Evolutionary conservation across 768 basidiomycete species (phyloP), one percentile per base, ranked within the genome.

Genomic region (Termitomyces sp.): DNA sequence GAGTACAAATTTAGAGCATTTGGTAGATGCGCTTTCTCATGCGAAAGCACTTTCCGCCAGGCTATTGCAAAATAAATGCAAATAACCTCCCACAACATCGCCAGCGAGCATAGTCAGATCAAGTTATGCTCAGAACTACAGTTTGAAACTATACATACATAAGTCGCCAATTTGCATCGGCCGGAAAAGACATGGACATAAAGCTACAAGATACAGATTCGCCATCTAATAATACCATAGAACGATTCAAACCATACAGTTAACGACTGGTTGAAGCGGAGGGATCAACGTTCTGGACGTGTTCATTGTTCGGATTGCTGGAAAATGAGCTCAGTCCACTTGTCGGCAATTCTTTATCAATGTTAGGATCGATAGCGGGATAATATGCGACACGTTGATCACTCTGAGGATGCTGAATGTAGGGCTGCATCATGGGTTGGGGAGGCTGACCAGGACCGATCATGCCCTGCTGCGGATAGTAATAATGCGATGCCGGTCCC

Each of bases 321-420:
- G 61, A 24, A 41, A 58, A 64, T 5, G 50, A 24, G 22, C 52
- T 51, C 4, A 59, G 20, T 41, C 52, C 52, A 12, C 60, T 58
- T 3, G 57, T 44, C 12, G 67, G 45, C 15, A 58, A n/a, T 47
- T 60, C 58, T 44, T 62, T 61, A 30, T 67, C 67, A 42, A 70
- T 67, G 49, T 65, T 67, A 18, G 77, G 75, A 61, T 78, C 77
- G 50, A 78, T 76, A 15, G 72, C 70, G 1, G 77, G 74, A 60
- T 75, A 78, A 58, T 78, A 78, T 0, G 50, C 60, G 8, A 58
- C 22, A 27, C 60, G 46, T 30, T 61, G 60, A 4, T 66, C 62
- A 36, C 54, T 61, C 30, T 58, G 62, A 20, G 63, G 41, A 49
- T 55, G 58, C 2, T 63, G 63, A 16, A 66, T 47, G 48, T 64